Evolutionary conservation across 768 basidiomycete genomes (phyloP).

Genomic region (Leccinellum rugosiceps): DNA sequence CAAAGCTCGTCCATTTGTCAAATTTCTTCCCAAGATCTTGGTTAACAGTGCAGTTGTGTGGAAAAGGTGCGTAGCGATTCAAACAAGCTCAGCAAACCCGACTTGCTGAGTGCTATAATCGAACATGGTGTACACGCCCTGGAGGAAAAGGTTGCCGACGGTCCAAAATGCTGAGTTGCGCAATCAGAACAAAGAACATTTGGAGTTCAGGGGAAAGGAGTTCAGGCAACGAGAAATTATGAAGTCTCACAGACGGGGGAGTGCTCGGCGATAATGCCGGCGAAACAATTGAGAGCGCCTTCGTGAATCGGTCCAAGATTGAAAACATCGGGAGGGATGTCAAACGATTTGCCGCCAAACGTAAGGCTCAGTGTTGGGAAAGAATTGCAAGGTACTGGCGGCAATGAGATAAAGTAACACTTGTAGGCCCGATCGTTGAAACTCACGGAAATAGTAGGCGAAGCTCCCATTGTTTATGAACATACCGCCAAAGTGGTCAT

Average conservation of each 20-base stretch:
- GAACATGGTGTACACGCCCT: background rate
- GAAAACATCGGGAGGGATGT: background rate
- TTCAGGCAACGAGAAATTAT: background rate
- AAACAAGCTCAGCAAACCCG: background rate
- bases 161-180: background rate
- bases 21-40: too few species aligned
- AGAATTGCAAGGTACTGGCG: background rate
- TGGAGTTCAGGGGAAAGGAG: background rate
- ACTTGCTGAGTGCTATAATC: background rate
- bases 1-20: too few species aligned
- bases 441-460: background rate
- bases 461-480: background rate
- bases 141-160: background rate
- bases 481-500: background rate
- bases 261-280: background rate
- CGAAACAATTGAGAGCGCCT: background rate
- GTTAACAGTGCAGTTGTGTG: too few species aligned
- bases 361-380: background rate
- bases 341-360: background rate
- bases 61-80: too few species aligned
- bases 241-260: background rate
- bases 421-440: background rate
- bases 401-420: background rate
- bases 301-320: background rate
- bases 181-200: background rate